phyloP scores from a whole-genome alignment of 1,284 basidiomycete species.

The Sporisorium graminicola region DNA sequence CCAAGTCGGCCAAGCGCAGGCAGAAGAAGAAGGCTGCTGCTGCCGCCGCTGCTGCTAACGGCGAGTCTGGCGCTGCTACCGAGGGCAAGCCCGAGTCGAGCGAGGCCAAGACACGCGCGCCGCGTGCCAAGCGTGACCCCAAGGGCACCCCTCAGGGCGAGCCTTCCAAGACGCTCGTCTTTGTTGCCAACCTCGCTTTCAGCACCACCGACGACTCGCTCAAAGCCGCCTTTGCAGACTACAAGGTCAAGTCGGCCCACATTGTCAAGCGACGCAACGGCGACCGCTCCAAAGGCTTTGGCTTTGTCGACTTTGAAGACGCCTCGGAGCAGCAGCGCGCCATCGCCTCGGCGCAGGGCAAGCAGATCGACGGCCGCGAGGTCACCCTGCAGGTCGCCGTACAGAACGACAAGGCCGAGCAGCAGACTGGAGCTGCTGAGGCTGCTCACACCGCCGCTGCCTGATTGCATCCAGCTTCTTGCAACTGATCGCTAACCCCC shows the following conservation, averaged over 20 bases:
- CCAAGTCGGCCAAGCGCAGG: slow-evolving; percentile 54
- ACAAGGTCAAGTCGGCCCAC: slow-evolving; percentile 57
- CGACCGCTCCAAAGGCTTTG: slow-evolving; percentile 62
- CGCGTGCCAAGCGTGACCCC: slow-evolving; percentile 42
- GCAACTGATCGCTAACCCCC: background rate
- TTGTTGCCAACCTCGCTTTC: slow-evolving; percentile 65
- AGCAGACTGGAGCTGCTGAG: slow-evolving; percentile 16
- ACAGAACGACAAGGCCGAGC: slow-evolving; percentile 40
- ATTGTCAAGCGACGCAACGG: slow-evolving; percentile 57
- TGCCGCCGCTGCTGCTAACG: slow-evolving; percentile 43
- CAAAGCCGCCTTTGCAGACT: slow-evolving; percentile 55
- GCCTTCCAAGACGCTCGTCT: slow-evolving; percentile 63
- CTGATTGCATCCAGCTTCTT: background rate
- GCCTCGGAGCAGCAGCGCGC: slow-evolving; percentile 60
- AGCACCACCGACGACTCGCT: slow-evolving; percentile 60
- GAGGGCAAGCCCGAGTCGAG: slow-evolving; percentile 26
- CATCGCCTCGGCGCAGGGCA: slow-evolving; percentile 50
- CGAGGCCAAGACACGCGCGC: slow-evolving; percentile 35
- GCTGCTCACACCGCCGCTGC: slow-evolving; percentile 16
- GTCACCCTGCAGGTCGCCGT: slow-evolving; percentile 57
- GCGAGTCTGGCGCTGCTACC: slow-evolving; percentile 21
- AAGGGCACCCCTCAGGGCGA: slow-evolving; percentile 57
- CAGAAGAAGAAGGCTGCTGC: slow-evolving; percentile 53
- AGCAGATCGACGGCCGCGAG: slow-evolving; percentile 54
- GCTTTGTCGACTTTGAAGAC: slow-evolving; percentile 60